Evolutionary conservation across 805 yeast species (phyloP).

Genomic region (Kazachstania bromeliacearum): DNA sequence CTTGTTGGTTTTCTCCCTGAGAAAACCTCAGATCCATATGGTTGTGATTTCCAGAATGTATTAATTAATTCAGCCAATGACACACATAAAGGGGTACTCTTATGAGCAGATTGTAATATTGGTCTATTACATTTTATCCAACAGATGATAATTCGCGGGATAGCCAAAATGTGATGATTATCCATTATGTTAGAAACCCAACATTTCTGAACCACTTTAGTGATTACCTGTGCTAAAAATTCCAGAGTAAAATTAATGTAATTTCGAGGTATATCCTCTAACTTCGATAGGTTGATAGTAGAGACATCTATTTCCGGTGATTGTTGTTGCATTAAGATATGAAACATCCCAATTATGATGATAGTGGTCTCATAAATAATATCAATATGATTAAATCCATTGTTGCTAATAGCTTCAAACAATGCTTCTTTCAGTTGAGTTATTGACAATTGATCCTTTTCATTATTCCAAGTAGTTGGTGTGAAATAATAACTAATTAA

Average conservation of each 20-base stretch:
- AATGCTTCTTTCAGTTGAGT: not conserved
- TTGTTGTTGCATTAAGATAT: not conserved
- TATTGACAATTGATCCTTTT: not conserved
- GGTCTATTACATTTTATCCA: slow-evolving; percentile 45
- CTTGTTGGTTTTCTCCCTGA: slow-evolving; percentile 6
- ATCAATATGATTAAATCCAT: not conserved
- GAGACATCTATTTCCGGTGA: no score
- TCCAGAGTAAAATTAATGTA: no score
- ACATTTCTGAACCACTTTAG: not conserved
- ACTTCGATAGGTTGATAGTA: no score
- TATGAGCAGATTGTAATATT: slow-evolving; percentile 28
- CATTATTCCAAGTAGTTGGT: not conserved
- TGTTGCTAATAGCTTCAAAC: not conserved
- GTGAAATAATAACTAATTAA: not conserved
- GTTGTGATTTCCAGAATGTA: slow-evolving; percentile 8
- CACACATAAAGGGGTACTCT: slow-evolving; percentile 21
- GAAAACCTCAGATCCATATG: not conserved
- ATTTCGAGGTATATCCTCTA: no score
- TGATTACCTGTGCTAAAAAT: not conserved
- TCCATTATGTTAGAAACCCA: no score
- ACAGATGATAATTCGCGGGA: slow-evolving; percentile 41
- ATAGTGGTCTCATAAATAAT: not conserved
- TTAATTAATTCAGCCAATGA: slow-evolving; percentile 23
- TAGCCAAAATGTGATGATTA: no score
- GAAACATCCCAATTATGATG: not conserved